A percentile compares a stretch with the other conserved stretches of the same genome.
phyloP scores from a whole-genome alignment of 169 alveolate genomes.

The Eimeria nieschulzi region DNA sequence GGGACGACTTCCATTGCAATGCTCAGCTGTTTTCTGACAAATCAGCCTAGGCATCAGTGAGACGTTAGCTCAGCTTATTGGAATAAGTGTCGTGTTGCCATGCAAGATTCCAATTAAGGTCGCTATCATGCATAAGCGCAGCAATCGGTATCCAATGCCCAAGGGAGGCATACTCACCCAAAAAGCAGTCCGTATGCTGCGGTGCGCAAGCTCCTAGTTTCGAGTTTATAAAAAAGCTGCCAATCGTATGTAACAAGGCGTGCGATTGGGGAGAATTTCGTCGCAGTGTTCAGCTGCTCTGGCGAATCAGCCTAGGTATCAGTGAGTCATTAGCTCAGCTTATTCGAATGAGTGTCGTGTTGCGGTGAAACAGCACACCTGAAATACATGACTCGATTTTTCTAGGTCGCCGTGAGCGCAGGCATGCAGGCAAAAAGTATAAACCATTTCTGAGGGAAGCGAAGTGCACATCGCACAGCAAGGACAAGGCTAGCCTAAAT shows the following conservation, averaged over 20 bases:
- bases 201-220: slow-evolving; percentile 16
- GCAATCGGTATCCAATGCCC: too few relatives aligned
- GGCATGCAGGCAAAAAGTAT: slow-evolving; percentile 51
- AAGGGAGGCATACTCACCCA: slow-evolving; percentile 20
- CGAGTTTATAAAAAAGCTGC: slow-evolving; percentile 55
- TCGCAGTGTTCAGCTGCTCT: not conserved
- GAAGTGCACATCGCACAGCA: not conserved
- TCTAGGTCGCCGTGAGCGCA: slow-evolving; percentile 61
- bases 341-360: not conserved
- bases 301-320: not conserved
- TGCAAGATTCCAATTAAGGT: too few relatives aligned
- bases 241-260: not conserved
- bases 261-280: not conserved
- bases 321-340: not conserved
- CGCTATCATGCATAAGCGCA: too few relatives aligned
- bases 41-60: too few relatives aligned
- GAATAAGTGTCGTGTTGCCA: too few relatives aligned
- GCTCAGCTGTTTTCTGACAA: too few relatives aligned
- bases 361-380: slow-evolving; percentile 4
- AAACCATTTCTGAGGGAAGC: slow-evolving; percentile 40
- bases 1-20: too few relatives aligned
- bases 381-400: slow-evolving; percentile 40
- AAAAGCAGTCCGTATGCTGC: slow-evolving; percentile 47
- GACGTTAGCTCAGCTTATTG: too few relatives aligned
- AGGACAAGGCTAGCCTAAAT: too few relatives aligned